Conservation (phyloP, 225 moss, liverwort and hornwort species). For the Anthoceros angustus region DNA sequence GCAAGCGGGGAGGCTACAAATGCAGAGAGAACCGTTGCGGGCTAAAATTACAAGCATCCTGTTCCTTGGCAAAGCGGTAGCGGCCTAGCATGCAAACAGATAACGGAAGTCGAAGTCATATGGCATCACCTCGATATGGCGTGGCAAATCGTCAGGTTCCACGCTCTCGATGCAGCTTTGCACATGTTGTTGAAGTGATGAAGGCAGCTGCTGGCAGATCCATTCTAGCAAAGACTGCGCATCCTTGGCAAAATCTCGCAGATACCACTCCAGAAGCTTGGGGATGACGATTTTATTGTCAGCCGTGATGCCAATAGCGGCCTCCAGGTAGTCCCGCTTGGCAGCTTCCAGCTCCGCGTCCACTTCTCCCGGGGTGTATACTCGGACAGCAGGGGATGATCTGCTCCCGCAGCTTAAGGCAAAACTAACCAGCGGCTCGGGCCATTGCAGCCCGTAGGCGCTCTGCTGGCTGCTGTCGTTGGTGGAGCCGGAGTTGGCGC, state of each 20-base stretch:
- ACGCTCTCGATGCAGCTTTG: conserved; percentile 23
- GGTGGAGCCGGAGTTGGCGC: conserved; percentile 15
- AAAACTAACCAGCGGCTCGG: conserved; percentile 35
- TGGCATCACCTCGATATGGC: conserved; percentile 30
- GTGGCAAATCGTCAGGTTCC: conserved; percentile 22
- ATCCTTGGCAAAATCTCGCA: conserved; percentile 42
- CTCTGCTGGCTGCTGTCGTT: conserved; percentile 31
- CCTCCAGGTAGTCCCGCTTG: conserved; percentile 35
- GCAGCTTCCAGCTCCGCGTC: conserved; percentile 31
- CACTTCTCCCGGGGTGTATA: conserved; percentile 24
- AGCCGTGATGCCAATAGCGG: conserved; percentile 25
- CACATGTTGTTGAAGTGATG: conserved; percentile 20
- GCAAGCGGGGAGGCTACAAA: too few relatives aligned
- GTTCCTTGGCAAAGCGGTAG: too few relatives aligned
- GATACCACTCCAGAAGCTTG: conserved; percentile 38
- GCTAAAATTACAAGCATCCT: too few relatives aligned
- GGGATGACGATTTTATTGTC: conserved; percentile 26
- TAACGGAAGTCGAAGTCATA: conserved; percentile 46
- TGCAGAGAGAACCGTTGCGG: too few relatives aligned
- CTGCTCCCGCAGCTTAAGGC: conserved; percentile 39
- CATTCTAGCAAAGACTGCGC: conserved; percentile 35
- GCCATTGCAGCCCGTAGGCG: conserved; percentile 32
- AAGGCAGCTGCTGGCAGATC: conserved; percentile 27
- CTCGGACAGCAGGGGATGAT: conserved; percentile 40
- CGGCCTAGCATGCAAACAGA: conserved; percentile 13